Evolutionary conservation across 2,329 filamentous ascomycete species (phyloP), one percentile per base, ranked within the genome.

Genomic region (Cadophora gregata): DNA sequence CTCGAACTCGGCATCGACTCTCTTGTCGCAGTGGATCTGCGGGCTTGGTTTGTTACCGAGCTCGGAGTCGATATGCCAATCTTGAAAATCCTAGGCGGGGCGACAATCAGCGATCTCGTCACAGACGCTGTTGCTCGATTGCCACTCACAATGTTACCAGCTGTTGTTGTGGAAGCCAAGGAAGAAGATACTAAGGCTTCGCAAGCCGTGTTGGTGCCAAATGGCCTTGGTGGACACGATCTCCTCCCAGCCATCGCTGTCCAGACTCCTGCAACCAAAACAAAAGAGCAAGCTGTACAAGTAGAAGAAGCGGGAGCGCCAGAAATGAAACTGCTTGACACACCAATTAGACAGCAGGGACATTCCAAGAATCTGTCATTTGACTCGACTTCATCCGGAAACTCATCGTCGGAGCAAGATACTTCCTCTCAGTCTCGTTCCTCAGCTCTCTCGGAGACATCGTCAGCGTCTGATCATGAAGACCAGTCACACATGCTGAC

Each of bases 1-100:
- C 45, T 74, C 68, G 70, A 77, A 68, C 59, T 67, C 36, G 70
- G 70, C 10, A 48, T 72, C 16, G 70, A 72, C 47, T 71, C 69
- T 38, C 62, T 72, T 19, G 65, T 71, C 25, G 65, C 69, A 25
- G 67, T 72, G 10, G 67, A 70, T 29, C 42, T 72, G 16, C 56
- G 67, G 5, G 64, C 67, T 42, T 72, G 69, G 69, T 63, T 72
- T n/a, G 27, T 59, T 1, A 51, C 59, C n/a, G 61, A 64, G 24
- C 55, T 68, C 1, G 64, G 63, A 3, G 59, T 68, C 24, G 61
- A 66, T 9, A 61, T 68, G 48, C 60, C 67, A n/a, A 56, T 68
- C 12, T 29, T 68, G n/a, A 63, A 66, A 48, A 64, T 64, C 33
- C 42, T 64, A 9, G 62, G 59, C 21, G 58, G 50, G 14, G 42